Percentiles rank a stretch among this genome's conserved stretches.
Evolutionary conservation across 164 flowering plant species (phyloP).

Genomic region (Kalanchoe fedtschenkoi): DNA sequence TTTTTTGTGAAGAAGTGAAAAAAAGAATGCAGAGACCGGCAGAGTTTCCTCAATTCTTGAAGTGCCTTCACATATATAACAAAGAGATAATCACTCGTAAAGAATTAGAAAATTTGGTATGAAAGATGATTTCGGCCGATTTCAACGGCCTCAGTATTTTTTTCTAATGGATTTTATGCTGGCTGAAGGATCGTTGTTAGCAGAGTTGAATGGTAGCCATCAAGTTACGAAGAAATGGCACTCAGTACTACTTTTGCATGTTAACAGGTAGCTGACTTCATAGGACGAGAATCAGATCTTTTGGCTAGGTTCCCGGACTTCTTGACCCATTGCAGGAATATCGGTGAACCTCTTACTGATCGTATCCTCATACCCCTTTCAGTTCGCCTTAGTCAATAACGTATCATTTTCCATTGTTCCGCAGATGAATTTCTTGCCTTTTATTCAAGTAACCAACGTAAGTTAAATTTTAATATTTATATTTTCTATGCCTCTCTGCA

Average conservation of each 20-base stretch:
- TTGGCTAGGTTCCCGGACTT: constrained; percentile 70
- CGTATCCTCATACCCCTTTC: constrained; percentile 3
- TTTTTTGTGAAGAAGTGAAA: constrained; percentile 67
- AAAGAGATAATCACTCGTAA: constrained; percentile 55
- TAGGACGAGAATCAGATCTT: constrained; percentile 67
- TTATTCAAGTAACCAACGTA: constrained; percentile 5
- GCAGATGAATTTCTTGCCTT: constrained; percentile 68
- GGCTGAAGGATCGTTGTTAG: neutral
- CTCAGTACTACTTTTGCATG: constrained; percentile 4
- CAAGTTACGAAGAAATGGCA: neutral
- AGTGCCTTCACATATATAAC: constrained; percentile 58
- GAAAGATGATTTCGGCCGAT: constrained; percentile 2
- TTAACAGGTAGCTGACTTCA: constrained; percentile 56
- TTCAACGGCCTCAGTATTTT: neutral
- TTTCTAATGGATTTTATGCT: neutral
- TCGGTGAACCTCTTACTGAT: constrained; percentile 27
- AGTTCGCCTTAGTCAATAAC: constrained; percentile 7
- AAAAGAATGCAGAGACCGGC: constrained; percentile 46
- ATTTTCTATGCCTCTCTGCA: neutral
- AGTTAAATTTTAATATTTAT: neutral
- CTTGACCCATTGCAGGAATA: constrained; percentile 56
- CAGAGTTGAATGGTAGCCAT: neutral
- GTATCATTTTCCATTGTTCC: constrained; percentile 19
- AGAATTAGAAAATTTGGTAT: constrained; percentile 70
- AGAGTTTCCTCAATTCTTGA: constrained; percentile 55